Evolutionary conservation across 257 asterid species (phyloP).

Genomic region (Parsonsia alboflavescens): DNA sequence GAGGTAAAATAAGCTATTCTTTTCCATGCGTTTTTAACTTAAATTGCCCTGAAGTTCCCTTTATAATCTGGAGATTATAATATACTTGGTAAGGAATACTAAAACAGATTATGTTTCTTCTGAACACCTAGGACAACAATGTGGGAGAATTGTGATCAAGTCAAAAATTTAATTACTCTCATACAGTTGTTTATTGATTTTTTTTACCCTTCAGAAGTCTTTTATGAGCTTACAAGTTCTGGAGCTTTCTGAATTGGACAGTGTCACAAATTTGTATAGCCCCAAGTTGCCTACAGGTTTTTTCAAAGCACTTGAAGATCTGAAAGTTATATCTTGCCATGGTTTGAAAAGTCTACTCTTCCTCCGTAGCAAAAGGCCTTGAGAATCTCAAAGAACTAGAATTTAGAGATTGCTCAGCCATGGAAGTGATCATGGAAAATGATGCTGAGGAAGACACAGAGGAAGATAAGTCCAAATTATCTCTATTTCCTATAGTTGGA

Average conservation of each 20-base stretch:
- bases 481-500: constrained; percentile 15
- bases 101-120: background rate
- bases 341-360: constrained; percentile 12
- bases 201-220: background rate
- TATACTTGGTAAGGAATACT: background rate
- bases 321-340: background rate
- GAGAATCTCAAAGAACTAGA: constrained; percentile 7
- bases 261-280: constrained; percentile 10
- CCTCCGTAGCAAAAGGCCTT: constrained; percentile 12
- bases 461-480: background rate
- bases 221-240: background rate
- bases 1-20: background rate
- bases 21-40: background rate
- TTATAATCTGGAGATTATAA: background rate
- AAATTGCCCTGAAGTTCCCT: background rate
- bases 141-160: background rate
- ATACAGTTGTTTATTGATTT: background rate
- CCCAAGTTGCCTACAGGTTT: background rate
- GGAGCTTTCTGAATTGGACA: background rate
- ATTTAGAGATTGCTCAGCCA: background rate
- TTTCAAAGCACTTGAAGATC: constrained; percentile 3
- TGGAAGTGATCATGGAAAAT: constrained; percentile 7
- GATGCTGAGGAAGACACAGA: background rate
- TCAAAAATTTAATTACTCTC: background rate
- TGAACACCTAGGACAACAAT: background rate